Base-by-base conservation (phyloP, 2,329 filamentous ascomycete genomes). In the Dothidotthia symphoricarpi region DNA sequence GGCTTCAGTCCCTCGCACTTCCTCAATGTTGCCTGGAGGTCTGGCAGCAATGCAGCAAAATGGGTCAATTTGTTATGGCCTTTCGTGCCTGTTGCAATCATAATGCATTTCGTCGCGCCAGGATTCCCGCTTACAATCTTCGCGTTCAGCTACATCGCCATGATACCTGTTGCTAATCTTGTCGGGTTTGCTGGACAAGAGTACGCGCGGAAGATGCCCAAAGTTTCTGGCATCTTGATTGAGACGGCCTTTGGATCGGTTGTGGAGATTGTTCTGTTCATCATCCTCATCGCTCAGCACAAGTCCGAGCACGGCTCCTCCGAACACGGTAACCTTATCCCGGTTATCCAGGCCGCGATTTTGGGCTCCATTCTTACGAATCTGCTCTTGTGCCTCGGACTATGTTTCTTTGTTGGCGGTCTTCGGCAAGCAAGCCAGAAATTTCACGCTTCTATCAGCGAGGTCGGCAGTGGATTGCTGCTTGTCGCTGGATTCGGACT, bases 281-380 rank as follows among this genome's bases (percentile, higher is more conserved):
- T 90, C 69, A 77, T 90, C 4, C 69, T 93, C 25, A 75, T 93
- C 36, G 64, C 69, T 27, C 75, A 74, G 74, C 63, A 64, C 28
- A 40, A 46, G 1, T 43, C 51, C 11, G 45, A 82, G 22, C 49
- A 64, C n/a, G 63, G 67, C 6, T 68, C 66, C 11, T 63, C 58
- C 15, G 62, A 64, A 32, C 59, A 64, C 27, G 58, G 58, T 12
- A 60, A 61, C 15, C 42, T 60, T 9, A 56, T 83, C 45, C 74
- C 77, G n/a, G 85, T 93, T 49, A 87, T 93, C 49, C 81, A 88
- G 61, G 86, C 86, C 31, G 87, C 88, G n/a, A 89, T 94, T 38
- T 70, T 93, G 0, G 88, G 88, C 12, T 90, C 86, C 0, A 85
- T 94, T 28, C 65, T 94, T 26, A 86, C 88, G 6, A 94, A 88